Evolutionary conservation across 2,329 filamentous ascomycete genomes (phyloP).

Genomic region (Albifimbria verrucaria): DNA sequence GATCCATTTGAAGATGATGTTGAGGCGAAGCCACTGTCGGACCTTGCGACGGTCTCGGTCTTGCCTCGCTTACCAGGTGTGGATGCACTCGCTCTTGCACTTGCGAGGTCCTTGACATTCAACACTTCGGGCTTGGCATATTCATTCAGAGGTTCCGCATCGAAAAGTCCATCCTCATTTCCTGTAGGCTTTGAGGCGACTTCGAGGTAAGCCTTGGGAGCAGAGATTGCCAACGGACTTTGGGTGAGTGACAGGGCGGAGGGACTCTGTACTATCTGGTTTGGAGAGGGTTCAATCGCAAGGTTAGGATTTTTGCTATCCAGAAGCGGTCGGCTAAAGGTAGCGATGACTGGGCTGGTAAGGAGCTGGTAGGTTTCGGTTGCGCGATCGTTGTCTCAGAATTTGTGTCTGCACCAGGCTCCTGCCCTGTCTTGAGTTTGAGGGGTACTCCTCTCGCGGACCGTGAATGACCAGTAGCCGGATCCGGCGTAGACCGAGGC

Average conservation of each 20-base stretch:
- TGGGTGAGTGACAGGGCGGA: not conserved
- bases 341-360: not conserved
- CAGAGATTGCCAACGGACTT: not conserved
- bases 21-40: conserved; percentile 49
- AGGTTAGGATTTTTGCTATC: not conserved
- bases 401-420: not conserved
- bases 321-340: not conserved
- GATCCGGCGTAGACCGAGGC: no score
- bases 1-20: conserved; percentile 41
- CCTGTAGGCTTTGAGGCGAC: conserved; percentile 47
- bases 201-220: conserved; percentile 30
- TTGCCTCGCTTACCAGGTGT: conserved; percentile 12
- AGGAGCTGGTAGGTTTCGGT: not conserved
- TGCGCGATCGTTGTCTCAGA: not conserved
- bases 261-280: not conserved
- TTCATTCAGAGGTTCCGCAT: conserved; percentile 31
- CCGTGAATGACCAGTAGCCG: no score
- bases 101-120: conserved; percentile 39
- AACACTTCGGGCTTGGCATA: conserved; percentile 28
- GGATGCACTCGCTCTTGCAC: conserved; percentile 33
- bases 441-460: no score
- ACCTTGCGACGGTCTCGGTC: conserved; percentile 21
- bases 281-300: not conserved
- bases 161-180: conserved; percentile 46
- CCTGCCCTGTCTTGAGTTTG: no score